Evolutionary conservation across 2,329 filamentous ascomycete species (phyloP).

Genomic region (Colletotrichum spinosum): DNA sequence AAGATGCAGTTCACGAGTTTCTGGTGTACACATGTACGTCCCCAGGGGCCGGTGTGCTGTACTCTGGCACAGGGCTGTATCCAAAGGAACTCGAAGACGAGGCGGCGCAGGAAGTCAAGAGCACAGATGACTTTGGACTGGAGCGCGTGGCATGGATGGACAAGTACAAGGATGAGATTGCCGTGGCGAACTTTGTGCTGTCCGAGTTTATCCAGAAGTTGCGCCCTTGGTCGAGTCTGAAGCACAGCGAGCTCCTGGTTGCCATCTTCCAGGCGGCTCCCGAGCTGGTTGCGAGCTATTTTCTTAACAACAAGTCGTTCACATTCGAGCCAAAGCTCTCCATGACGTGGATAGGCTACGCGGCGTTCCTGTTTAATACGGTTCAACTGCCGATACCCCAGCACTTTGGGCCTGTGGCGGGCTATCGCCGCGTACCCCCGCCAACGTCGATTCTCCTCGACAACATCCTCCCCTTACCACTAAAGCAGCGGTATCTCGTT

Average conservation of each 20-base stretch:
- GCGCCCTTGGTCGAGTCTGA: slow-evolving; percentile 83
- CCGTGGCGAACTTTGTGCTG: slow-evolving; percentile 83
- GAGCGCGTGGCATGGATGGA: slow-evolving; percentile 79
- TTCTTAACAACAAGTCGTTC: slow-evolving; percentile 82
- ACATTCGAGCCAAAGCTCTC: slow-evolving; percentile 92
- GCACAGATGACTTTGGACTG: slow-evolving; percentile 70
- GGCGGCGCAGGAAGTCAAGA: slow-evolving; percentile 49
- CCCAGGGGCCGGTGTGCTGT: slow-evolving; percentile 77
- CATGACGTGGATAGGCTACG: slow-evolving; percentile 94
- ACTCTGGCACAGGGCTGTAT: slow-evolving; percentile 86
- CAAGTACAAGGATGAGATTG: slow-evolving; percentile 73
- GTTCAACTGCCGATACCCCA: slow-evolving; percentile 80
- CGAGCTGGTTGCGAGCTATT: slow-evolving; percentile 90
- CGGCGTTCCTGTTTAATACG: slow-evolving; percentile 85
- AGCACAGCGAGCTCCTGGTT: slow-evolving; percentile 84
- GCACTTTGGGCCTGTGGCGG: slow-evolving; percentile 75
- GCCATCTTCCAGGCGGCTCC: slow-evolving; percentile 84
- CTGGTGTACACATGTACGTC: slow-evolving; percentile 81
- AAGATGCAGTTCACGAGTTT: slow-evolving; percentile 79
- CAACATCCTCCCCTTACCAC: slow-evolving; percentile 84
- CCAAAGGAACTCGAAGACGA: slow-evolving; percentile 74
- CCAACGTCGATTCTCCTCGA: slow-evolving; percentile 84
- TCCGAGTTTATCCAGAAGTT: slow-evolving; percentile 83
- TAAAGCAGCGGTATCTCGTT: slow-evolving; percentile 82
- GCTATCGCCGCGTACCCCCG: slow-evolving; percentile 76